These are phyloP conservation scores for Ligustrum vulgare DNA, from an alignment of 257 asterid species.

Conservation along the genomic window DNA sequence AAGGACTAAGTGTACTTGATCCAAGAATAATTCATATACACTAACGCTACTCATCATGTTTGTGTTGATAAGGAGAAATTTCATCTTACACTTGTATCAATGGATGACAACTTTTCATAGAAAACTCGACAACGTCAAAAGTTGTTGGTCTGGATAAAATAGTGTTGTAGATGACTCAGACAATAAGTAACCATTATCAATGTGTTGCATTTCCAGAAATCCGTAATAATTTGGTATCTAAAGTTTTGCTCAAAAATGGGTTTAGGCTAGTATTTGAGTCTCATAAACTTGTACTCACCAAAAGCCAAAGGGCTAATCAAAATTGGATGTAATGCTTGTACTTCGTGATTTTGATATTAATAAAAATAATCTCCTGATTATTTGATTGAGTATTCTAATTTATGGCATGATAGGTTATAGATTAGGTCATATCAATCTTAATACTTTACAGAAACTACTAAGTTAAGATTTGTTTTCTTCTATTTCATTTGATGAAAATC, in stretches of 20 bases:
- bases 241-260: too few relatives aligned
- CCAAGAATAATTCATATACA: neutral
- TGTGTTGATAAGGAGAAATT: neutral
- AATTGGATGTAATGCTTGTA: neutral
- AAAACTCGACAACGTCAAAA: neutral
- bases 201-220: neutral
- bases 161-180: neutral
- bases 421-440: too few relatives aligned
- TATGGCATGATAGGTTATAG: too few relatives aligned
- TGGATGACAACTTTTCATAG: neutral
- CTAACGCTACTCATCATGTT: neutral
- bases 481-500: too few relatives aligned
- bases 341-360: neutral
- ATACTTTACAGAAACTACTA: too few relatives aligned
- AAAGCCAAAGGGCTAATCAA: neutral
- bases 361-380: too few relatives aligned
- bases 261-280: too few relatives aligned
- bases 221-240: neutral
- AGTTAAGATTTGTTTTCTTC: too few relatives aligned
- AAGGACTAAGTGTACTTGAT: too few relatives aligned
- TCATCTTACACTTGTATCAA: neutral
- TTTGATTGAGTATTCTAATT: too few relatives aligned
- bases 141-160: neutral
- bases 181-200: neutral
- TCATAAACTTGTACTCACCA: too few relatives aligned